A percentile compares a stretch with the other conserved stretches of the same genome.
Conservation (phyloP, 2,329 filamentous ascomycete genomes). For the Penicillium brevicompactum region DNA sequence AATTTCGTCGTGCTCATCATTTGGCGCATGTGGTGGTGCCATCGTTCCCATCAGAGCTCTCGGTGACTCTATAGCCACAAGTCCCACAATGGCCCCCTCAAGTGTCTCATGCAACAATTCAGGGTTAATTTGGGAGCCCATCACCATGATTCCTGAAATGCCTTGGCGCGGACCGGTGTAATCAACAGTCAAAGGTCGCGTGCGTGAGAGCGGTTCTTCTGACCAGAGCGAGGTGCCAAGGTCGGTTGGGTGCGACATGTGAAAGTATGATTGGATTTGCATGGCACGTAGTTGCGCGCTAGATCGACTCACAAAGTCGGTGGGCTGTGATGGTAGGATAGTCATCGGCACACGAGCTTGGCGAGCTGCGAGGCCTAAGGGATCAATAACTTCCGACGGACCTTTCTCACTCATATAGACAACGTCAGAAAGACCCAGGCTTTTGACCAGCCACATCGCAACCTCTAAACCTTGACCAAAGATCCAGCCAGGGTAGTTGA, state of each 20-base stretch:
- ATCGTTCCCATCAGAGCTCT: slow-evolving; percentile 29
- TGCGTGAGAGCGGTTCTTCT: slow-evolving; percentile 47
- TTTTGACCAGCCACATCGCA: slow-evolving; percentile 49
- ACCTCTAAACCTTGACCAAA: slow-evolving; percentile 55
- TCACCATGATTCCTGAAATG: slow-evolving; percentile 55
- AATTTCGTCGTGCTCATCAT: slow-evolving; percentile 10
- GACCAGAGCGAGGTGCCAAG: slow-evolving; percentile 46
- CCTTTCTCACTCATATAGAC: slow-evolving; percentile 57
- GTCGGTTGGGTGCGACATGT: slow-evolving; percentile 40
- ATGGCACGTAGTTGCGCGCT: slow-evolving; percentile 57
- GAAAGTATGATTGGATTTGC: slow-evolving; percentile 66
- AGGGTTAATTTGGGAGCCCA: slow-evolving; percentile 52
- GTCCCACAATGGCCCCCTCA: slow-evolving; percentile 56
- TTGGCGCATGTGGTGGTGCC: slow-evolving; percentile 1
- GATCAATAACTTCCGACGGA: slow-evolving; percentile 44
- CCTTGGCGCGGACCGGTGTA: slow-evolving; percentile 50
- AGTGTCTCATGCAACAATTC: slow-evolving; percentile 54
- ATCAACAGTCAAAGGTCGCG: slow-evolving; percentile 51
- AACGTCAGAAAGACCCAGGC: slow-evolving; percentile 53
- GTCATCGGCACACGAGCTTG: slow-evolving; percentile 43
- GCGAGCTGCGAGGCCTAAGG: slow-evolving; percentile 43
- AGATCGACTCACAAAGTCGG: slow-evolving; percentile 48
- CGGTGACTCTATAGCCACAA: slow-evolving; percentile 52
- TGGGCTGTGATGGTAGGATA: slow-evolving; percentile 50
- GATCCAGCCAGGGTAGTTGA: slow-evolving; percentile 61